Evolutionary conservation across 441 rosid species (phyloP).

Genomic region (Syzygium malaccense): DNA sequence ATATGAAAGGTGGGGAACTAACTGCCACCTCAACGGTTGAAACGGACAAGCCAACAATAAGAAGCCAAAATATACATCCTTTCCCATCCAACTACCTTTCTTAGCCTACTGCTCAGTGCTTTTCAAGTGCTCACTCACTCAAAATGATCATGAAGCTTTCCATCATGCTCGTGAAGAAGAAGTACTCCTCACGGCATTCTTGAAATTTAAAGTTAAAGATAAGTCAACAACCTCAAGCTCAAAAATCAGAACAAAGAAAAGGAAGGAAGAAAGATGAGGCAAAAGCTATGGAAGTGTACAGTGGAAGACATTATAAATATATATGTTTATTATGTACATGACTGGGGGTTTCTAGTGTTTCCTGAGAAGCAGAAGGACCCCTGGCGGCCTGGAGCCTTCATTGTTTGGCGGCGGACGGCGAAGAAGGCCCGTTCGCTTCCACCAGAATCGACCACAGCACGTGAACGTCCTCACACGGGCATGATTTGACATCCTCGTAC

Average conservation of each 20-base stretch:
- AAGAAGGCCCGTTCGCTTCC: conserved; percentile 39
- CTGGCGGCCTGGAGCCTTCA: conserved; percentile 8
- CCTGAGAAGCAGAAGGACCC: neutral
- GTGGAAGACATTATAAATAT: conserved; percentile 27
- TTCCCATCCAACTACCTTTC: neutral
- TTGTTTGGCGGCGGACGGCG: conserved; percentile 36
- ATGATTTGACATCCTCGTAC: conserved; percentile 88
- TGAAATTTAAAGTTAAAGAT: neutral
- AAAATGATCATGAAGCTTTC: neutral
- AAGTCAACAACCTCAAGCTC: neutral
- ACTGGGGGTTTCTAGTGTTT: conserved; percentile 1
- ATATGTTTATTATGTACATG: conserved; percentile 20
- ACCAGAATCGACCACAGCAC: conserved; percentile 88
- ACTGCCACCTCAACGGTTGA: conserved; percentile 32
- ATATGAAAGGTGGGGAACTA: conserved; percentile 15
- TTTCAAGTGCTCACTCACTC: neutral
- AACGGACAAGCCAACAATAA: conserved; percentile 31
- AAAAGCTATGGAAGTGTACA: neutral
- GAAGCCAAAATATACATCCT: neutral
- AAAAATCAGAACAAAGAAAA: neutral
- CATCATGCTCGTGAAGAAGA: neutral
- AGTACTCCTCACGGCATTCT: neutral
- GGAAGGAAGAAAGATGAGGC: neutral
- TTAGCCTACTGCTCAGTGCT: neutral
- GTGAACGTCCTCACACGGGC: conserved; percentile 88